phyloP scores from a whole-genome alignment of 768 basidiomycete species.

The Leccinum imitatum region DNA sequence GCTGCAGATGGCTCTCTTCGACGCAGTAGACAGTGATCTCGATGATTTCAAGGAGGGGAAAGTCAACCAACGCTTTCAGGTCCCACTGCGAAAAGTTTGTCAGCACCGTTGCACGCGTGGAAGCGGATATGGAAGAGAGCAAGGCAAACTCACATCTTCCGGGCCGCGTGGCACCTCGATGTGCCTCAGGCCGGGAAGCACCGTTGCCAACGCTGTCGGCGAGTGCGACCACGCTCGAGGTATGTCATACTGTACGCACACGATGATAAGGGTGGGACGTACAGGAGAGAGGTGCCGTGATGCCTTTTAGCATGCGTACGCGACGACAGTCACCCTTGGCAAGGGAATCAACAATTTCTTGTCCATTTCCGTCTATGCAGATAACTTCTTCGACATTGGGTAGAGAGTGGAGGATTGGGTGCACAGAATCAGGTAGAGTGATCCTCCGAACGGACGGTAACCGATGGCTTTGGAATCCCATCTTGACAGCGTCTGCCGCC shows the following conservation, averaged over 20 bases:
- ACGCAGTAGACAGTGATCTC: neutral
- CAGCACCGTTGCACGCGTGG: neutral
- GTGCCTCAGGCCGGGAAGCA: conserved; percentile 10
- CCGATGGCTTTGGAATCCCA: conserved; percentile 8
- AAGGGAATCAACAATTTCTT: conserved; percentile 7
- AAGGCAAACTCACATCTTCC: neutral
- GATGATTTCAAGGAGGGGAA: conserved; percentile 8
- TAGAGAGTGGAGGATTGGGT: conserved; percentile 12
- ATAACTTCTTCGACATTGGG: conserved; percentile 10
- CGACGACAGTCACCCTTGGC: conserved; percentile 3
- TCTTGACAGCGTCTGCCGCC: conserved; percentile 8
- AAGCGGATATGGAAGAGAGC: neutral
- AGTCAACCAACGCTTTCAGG: neutral
- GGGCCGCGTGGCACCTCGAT: neutral
- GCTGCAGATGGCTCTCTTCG: too few relatives aligned
- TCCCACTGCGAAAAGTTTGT: neutral
- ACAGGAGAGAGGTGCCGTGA: conserved; percentile 4
- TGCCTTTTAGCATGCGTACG: conserved; percentile 12
- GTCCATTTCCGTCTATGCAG: conserved; percentile 8
- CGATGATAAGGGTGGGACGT: conserved; percentile 2
- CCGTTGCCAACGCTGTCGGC: conserved; percentile 6
- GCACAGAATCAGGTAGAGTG: conserved; percentile 5
- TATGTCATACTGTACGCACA: neutral
- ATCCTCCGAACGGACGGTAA: conserved; percentile 15
- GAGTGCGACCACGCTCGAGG: neutral